Conservation (phyloP, 2,329 filamentous ascomycete genomes). For the Sphaceloma murrayae region DNA sequence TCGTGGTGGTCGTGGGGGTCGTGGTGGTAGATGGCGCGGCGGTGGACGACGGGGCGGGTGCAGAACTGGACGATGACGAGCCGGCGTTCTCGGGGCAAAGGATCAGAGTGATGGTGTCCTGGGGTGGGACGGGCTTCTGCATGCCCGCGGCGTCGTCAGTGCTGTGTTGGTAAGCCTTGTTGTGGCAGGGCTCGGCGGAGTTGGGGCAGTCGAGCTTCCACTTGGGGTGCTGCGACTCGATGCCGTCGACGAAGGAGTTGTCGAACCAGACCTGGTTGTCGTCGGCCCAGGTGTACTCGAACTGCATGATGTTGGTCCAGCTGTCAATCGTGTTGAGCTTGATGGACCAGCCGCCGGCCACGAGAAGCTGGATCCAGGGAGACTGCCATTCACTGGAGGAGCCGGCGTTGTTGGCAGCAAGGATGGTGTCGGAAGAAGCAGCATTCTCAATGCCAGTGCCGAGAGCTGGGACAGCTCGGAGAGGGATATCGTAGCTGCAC, state of each 20-base stretch:
- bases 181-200: conserved; percentile 25
- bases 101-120: conserved; percentile 29
- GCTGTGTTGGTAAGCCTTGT: conserved; percentile 31
- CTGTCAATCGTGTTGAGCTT: conserved; percentile 29
- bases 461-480: conserved; percentile 25
- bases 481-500: conserved; percentile 27
- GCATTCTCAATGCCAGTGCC: conserved; percentile 22
- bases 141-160: conserved; percentile 33
- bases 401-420: conserved; percentile 20
- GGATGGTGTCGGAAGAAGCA: conserved; percentile 22
- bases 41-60: conserved; percentile 18
- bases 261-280: conserved; percentile 33
- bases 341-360: conserved; percentile 31
- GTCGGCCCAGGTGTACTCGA: conserved; percentile 32
- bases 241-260: conserved; percentile 30
- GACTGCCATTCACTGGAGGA: no score
- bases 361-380: conserved; percentile 28
- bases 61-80: conserved; percentile 16
- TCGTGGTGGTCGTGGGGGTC: conserved; percentile 14
- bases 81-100: conserved; percentile 27
- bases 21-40: conserved; percentile 14
- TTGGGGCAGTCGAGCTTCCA: conserved; percentile 29
- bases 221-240: conserved; percentile 30
- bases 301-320: conserved; percentile 29
- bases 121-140: conserved; percentile 28